Evolutionary conservation across 192 early-diverging fungal species (phyloP).

Genomic region (Tieghemiomyces parasiticus): DNA sequence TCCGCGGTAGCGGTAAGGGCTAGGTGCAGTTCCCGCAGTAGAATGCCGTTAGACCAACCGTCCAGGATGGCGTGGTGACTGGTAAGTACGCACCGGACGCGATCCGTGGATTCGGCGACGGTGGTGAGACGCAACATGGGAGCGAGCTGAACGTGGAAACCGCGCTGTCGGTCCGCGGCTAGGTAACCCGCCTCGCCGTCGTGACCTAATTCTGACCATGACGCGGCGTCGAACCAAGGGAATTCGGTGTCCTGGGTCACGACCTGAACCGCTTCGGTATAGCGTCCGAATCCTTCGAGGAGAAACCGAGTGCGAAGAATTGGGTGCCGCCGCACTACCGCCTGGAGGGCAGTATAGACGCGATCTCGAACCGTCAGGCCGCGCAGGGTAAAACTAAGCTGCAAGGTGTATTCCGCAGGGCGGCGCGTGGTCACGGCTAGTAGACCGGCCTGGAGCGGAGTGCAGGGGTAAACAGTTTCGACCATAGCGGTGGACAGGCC

Average conservation of each 20-base stretch:
- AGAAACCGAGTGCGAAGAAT: slow-evolving; percentile 5
- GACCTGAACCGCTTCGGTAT: neutral
- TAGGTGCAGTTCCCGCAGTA: neutral
- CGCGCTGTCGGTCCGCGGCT: neutral
- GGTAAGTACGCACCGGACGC: neutral
- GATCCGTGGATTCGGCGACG: neutral
- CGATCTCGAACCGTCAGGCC: neutral
- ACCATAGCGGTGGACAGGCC: neutral
- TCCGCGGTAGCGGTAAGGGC: neutral
- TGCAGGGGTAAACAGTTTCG: neutral
- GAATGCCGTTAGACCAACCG: slow-evolving; percentile 3
- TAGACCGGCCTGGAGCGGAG: neutral
- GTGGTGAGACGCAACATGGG: neutral
- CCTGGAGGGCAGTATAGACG: neutral
- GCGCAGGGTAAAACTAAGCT: neutral
- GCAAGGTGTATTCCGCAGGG: slow-evolving; percentile 5
- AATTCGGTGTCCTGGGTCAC: neutral
- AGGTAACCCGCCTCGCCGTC: neutral
- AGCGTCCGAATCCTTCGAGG: neutral
- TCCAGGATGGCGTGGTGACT: slow-evolving; percentile 8
- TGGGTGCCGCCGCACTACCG: neutral
- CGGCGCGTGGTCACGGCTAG: neutral
- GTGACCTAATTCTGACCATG: neutral
- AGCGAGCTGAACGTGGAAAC: neutral
- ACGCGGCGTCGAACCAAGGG: neutral